Percentiles rank a stretch among this genome's conserved stretches.
phyloP scores from a whole-genome alignment of 2,329 filamentous ascomycete genomes.

The Aureobasidium sp. region DNA sequence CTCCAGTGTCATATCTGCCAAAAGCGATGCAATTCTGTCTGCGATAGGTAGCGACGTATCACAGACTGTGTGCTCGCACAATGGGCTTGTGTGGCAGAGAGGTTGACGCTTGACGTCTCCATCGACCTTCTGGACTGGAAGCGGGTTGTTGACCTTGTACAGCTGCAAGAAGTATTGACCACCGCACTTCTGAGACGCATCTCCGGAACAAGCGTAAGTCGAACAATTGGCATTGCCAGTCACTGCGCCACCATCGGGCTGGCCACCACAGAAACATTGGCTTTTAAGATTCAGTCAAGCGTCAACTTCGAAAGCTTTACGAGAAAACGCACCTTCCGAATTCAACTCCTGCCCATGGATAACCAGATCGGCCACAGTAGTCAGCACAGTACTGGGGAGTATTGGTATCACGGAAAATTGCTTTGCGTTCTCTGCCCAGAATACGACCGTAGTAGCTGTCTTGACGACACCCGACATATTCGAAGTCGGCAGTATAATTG shows the following conservation, averaged over 20 bases:
- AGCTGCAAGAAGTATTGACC: constrained; percentile 4
- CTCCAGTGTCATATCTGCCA: constrained; percentile 65
- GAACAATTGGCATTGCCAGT: background rate
- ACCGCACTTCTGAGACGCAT: constrained; percentile 4
- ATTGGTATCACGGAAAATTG: constrained; percentile 2
- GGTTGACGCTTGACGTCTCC: constrained; percentile 16
- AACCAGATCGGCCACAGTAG: constrained; percentile 5
- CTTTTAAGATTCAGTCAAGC: background rate
- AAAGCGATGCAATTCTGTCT: constrained; percentile 35
- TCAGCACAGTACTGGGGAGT: constrained; percentile 12
- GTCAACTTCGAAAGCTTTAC: background rate
- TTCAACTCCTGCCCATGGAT: constrained; percentile 9
- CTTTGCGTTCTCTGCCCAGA: constrained; percentile 8
- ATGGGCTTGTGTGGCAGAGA: constrained; percentile 27
- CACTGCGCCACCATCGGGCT: constrained; percentile 2
- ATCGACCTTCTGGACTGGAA: constrained; percentile 2
- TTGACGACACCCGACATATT: background rate
- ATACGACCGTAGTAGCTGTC: constrained; percentile 10
- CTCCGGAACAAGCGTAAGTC: constrained; percentile 8
- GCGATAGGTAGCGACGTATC: constrained; percentile 35
- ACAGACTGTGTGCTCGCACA: constrained; percentile 47
- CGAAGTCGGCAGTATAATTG: background rate
- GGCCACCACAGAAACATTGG: constrained; percentile 7
- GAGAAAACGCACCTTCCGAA: background rate
- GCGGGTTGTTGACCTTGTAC: background rate